phyloP scores from a whole-genome alignment of 257 asterid species.

The Orobanche coerulescens region DNA sequence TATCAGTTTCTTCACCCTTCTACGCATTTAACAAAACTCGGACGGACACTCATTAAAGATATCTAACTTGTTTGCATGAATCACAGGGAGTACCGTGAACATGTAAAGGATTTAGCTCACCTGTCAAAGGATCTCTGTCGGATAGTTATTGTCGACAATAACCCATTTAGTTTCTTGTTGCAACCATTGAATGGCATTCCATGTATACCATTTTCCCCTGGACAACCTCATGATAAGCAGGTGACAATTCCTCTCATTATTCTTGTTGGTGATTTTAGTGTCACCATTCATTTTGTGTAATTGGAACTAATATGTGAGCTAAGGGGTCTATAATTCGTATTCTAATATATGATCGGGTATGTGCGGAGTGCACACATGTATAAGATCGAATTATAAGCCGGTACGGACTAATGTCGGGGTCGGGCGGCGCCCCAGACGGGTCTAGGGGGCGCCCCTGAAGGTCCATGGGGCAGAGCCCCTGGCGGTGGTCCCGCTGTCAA shows the following conservation, averaged over 20 bases:
- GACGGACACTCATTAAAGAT: background rate
- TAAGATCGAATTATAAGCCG: no score
- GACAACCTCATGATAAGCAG: slow-evolving; percentile 78
- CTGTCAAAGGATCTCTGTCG: slow-evolving; percentile 64
- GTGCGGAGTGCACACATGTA: no score
- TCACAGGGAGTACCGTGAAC: slow-evolving; percentile 80
- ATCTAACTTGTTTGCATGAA: slow-evolving; percentile 18
- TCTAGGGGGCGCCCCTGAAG: no score
- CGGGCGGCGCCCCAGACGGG: no score
- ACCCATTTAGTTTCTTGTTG: slow-evolving; percentile 89
- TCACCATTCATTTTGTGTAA: no score
- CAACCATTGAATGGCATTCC: slow-evolving; percentile 96
- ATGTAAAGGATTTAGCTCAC: slow-evolving; percentile 77
- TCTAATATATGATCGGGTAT: no score
- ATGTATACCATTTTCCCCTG: slow-evolving; percentile 55
- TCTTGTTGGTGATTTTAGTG: no score
- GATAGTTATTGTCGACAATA: slow-evolving; percentile 84
- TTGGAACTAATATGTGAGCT: no score
- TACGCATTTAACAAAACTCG: background rate
- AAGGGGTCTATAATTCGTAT: no score
- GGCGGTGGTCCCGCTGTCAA: no score
- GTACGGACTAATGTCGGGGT: no score
- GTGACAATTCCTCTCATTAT: slow-evolving; percentile 37
- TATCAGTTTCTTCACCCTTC: background rate
- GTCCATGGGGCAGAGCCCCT: no score